phyloP scores from a whole-genome alignment of 2,329 filamentous ascomycete genomes.

The Clonostachys rosea region DNA sequence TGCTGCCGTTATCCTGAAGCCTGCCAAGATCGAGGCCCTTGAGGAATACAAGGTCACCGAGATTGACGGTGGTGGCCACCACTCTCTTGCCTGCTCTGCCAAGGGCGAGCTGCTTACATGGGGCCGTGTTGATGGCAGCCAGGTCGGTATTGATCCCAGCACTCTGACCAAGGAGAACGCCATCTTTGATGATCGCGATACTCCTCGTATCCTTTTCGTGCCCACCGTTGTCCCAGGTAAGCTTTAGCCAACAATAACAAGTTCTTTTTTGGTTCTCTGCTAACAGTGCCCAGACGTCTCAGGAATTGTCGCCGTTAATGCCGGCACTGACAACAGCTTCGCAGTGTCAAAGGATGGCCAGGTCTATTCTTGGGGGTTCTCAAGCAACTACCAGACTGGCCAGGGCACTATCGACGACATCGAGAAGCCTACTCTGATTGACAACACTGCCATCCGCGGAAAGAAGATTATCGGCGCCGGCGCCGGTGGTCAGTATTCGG shows the following conservation, averaged over 20 bases:
- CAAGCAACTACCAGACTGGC: slow-evolving; percentile 74
- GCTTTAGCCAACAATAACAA: slow-evolving; percentile 9
- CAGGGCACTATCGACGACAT: slow-evolving; percentile 77
- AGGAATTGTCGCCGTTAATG: slow-evolving; percentile 48
- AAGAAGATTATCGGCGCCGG: slow-evolving; percentile 75
- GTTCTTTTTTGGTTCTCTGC: background rate
- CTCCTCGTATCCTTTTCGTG: slow-evolving; percentile 58
- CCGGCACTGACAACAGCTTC: slow-evolving; percentile 70
- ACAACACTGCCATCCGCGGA: slow-evolving; percentile 77
- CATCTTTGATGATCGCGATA: slow-evolving; percentile 57
- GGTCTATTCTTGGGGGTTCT: slow-evolving; percentile 79
- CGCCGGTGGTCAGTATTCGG: slow-evolving; percentile 80
- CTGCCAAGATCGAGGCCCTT: slow-evolving; percentile 63
- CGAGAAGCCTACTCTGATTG: slow-evolving; percentile 70
- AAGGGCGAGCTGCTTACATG: slow-evolving; percentile 55
- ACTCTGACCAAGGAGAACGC: slow-evolving; percentile 44
- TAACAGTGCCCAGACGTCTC: slow-evolving; percentile 32
- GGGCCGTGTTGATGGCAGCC: slow-evolving; percentile 50
- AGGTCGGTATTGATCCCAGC: slow-evolving; percentile 52
- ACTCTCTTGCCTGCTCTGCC: slow-evolving; percentile 61
- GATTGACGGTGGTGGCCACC: slow-evolving; percentile 69
- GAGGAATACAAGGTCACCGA: slow-evolving; percentile 57
- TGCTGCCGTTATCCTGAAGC: slow-evolving; percentile 66
- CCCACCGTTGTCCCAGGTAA: slow-evolving; percentile 36
- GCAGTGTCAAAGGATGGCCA: slow-evolving; percentile 66